Base-by-base conservation (phyloP, 257 asterid species). In the Knoxia roxburghii region DNA sequence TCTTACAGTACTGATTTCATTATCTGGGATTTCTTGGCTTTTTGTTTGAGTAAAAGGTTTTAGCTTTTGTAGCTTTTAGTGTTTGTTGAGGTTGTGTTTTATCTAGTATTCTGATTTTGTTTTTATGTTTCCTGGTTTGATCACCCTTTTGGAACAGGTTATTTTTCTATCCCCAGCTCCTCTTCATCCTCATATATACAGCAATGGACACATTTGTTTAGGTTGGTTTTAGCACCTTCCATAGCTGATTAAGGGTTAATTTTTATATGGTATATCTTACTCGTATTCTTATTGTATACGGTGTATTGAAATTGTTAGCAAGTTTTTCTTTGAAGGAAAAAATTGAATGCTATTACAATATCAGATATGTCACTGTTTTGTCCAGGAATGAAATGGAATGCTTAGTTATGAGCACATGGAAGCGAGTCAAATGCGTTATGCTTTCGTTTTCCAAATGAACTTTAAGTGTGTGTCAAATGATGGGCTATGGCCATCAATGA, bases 201-300 rank as follows among this genome's bases (percentile, higher is more conserved):
- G 98, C 82, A 91, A 91, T 68, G 98, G 98, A 11, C 98, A 91
- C 77, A 91, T 91, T 78, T 91, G 98, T 81, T 77, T 88, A 85
- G 98, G 98, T 91, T 27, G 70, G 86, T 68, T 32, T 64, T 52
- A 7, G 54, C 10, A n/a, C 73, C 70, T 46, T 26, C 49, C 60
- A 45, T 32, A 27, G 32, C 46, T 35, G 0, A 6, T 46, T 24
- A 26, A 29, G 20, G 18, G 27, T 46, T n/a, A 63, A 45, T 26
- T 17, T 26, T 26, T 6, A 53, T 54, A 43, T 32, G n/a, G 8
- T 12, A 27, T 68, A 17, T 68, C 32, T 68, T 57, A 6, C 37
- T 14, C 33, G 26, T 18, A 41, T 30, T 49, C 6, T 45, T 63
- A 7, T 63, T 27, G 30, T 12, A 2, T 29, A 20, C 30, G 69